Conservation (phyloP, 2,329 filamentous ascomycete species). For the Hypoxylon sp. region DNA sequence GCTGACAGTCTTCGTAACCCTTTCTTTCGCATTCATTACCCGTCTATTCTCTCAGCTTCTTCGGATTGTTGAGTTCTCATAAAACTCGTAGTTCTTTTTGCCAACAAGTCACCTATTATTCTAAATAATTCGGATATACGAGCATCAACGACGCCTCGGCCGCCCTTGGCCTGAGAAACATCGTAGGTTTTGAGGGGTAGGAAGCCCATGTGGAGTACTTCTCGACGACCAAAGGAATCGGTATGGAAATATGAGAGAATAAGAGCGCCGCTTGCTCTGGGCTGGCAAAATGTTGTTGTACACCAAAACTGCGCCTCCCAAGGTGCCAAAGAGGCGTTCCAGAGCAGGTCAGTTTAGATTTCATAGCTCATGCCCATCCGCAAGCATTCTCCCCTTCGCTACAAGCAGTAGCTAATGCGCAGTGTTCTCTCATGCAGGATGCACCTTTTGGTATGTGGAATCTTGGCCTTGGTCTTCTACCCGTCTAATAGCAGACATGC, state of each 20-base stretch:
- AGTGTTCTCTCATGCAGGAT: constrained; percentile 50
- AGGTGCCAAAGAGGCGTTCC: constrained; percentile 67
- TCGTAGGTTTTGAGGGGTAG: constrained; percentile 24
- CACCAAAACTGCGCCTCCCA: constrained; percentile 65
- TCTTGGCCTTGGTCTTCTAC: constrained; percentile 3
- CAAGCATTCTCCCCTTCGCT: constrained; percentile 5
- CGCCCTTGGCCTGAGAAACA: constrained; percentile 12
- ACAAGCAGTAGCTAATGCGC: constrained; percentile 38
- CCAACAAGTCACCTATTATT: too few species aligned
- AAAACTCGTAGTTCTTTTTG: background rate
- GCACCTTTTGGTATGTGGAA: constrained; percentile 59
- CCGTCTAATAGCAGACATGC: constrained; percentile 4
- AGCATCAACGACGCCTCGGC: constrained; percentile 5
- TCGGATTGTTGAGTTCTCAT: constrained; percentile 11
- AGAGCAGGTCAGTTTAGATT: constrained; percentile 60
- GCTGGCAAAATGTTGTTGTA: constrained; percentile 62
- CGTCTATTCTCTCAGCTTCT: too few species aligned
- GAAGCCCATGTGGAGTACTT: constrained; percentile 6
- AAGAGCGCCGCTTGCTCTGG: constrained; percentile 23
- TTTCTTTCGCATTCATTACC: constrained; percentile 4
- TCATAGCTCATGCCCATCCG: background rate
- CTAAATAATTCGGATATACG: too few species aligned
- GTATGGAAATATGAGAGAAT: constrained; percentile 29
- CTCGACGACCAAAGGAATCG: constrained; percentile 2
- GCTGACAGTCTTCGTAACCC: constrained; percentile 17